These are phyloP conservation scores for Aspergillus haitiensis DNA, from an alignment of 495 filamentous ascomycete species.

Conservation along the genomic window DNA sequence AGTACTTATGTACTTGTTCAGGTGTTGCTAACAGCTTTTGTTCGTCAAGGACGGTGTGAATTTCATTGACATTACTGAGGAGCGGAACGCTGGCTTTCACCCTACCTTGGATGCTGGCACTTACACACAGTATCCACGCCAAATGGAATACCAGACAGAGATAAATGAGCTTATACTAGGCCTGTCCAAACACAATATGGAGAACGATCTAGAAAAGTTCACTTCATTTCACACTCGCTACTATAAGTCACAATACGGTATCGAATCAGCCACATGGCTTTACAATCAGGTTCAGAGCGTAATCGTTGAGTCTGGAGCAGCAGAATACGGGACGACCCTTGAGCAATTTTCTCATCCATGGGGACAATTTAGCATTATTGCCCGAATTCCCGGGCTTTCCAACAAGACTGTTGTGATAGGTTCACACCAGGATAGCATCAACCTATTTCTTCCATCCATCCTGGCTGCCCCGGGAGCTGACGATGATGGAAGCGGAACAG, in stretches of 20 bases:
- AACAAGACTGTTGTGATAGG: conserved; percentile 80
- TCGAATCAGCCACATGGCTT: conserved; percentile 90
- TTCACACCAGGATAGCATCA: conserved; percentile 83
- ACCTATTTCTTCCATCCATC: conserved; percentile 81
- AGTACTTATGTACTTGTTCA: neutral
- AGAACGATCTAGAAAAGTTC: conserved; percentile 72
- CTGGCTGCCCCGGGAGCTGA: conserved; percentile 75
- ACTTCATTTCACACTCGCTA: conserved; percentile 85
- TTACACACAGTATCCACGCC: conserved; percentile 60
- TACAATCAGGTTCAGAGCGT: conserved; percentile 70
- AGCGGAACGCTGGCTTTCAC: conserved; percentile 39
- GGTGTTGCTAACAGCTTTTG: conserved; percentile 15
- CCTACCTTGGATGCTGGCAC: conserved; percentile 33
- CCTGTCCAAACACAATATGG: conserved; percentile 77
- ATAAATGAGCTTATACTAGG: conserved; percentile 63
- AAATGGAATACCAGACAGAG: conserved; percentile 64
- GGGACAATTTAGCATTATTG: conserved; percentile 90
- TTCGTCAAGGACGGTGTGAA: conserved; percentile 67
- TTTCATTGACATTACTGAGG: conserved; percentile 93
- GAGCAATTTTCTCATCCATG: conserved; percentile 78
- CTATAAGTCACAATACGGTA: conserved; percentile 81
- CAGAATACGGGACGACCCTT: conserved; percentile 64
- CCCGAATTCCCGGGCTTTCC: conserved; percentile 82
- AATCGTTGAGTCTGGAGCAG: conserved; percentile 67
- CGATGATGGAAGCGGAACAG: conserved; percentile 73